Base-by-base conservation (phyloP, 1,139 yeast genomes). In the Kurtzmaniella quercitrusa region DNA sequence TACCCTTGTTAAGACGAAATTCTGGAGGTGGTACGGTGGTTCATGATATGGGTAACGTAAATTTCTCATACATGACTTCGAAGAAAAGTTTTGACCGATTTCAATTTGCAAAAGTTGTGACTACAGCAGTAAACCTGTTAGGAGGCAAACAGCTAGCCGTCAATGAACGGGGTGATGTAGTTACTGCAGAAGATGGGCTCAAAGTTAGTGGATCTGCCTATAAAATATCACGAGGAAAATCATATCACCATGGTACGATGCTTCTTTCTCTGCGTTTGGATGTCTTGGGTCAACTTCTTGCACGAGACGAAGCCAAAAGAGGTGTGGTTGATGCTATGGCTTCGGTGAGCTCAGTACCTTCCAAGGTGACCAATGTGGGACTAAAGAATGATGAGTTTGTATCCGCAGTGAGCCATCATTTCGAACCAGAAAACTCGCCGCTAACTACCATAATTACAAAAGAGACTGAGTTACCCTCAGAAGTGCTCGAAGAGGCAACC, bases 21-120 rank as follows among this genome's bases (percentile, higher is more conserved):
- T 84, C 95, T 2, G 99, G 99, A 1, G 99, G 99, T 1, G 99
- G 99, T 0, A 82, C 98, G 0, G 99, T 94, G 0, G 96, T 89
- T 9, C 99, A 94, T 58, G 98, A 93, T 61, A 54, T 73, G n/a
- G 96, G 98, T 0, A 94, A 94, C 55, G 81, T 84, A 18, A 94
- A 94, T 57, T 94, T 84, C 61, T 83, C 95, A 6, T 88, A 79
- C 51, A 82, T 93, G 73, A 81, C 88, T 16, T 70, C 84, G 2
- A 79, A 89, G 47, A 72, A 68, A 3, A 74, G 73, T 2, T 94
- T 94, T 55, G 76, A 81, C 49, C 66, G 96, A 36, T 76, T 74
- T 38, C 70, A 61, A 36, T 88, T 85, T 57, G 83, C 88, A 2
- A 55, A 70, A 6, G 52, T 75, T 48, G 67, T 89, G 8, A 74